Base-by-base conservation (phyloP, 176 grass and related monocot species). In the Canna indica region DNA sequence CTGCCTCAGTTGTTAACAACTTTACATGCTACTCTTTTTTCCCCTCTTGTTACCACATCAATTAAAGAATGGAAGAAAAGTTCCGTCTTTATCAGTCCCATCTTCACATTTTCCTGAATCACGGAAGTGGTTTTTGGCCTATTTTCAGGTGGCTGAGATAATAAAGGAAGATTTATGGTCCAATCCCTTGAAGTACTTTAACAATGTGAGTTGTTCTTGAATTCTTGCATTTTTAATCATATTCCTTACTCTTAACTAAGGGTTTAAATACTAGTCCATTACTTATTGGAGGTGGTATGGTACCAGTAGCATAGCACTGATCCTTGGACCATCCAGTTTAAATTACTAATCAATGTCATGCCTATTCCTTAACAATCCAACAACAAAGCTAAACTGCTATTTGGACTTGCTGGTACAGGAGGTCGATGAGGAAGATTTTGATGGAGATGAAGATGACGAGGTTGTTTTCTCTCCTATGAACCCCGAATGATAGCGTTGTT, bases 91-190 rank as follows among this genome's bases (percentile, higher is more conserved):
- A 28, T 15, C 6, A 58, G 18, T 36, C 10, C 66, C 38, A 44
- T 75, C 26, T 71, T 42, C 35, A 28, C 27, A 62, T 76, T 77
- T 3, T 16, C 9, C 3, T 30, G 1, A 14, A 24, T 18, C 71
- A 12, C 34, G 26, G 39, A 9, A 12, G 17, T 32, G 3, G 54
- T 54, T 65, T 57, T 38, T 74, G 38, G 67, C 10, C 9, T 41
- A 45, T 57, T 11, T 20, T 57, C 70, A 85, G 82, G 70, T 85
- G 47, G 77, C 73, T 26, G 77, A 76, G 67, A 73, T 85, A 18
- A 67, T 85, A 63, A 80, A 70, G 36, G 82, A 85, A 54, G 82
- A 85, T 76, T 34, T 85, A 10, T 85, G 82, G 82, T 44, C 77
- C 34, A 85, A 85, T 67, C 77, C 82, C 28, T 79, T 85, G 27